Base-by-base conservation (phyloP, 768 basidiomycete genomes). In the Tricholoma sp. region DNA sequence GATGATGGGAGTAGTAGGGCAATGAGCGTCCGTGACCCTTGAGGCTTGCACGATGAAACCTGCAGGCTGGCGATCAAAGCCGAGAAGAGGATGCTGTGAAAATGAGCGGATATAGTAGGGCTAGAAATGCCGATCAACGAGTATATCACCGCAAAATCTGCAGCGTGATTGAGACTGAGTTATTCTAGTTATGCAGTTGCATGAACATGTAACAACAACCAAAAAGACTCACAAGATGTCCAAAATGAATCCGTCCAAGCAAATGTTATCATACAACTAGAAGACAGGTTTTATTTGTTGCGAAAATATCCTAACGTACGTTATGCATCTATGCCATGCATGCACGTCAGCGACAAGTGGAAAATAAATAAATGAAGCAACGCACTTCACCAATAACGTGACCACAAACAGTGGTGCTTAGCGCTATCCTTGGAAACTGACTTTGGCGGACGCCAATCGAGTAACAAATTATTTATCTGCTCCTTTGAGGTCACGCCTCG, bases 11-110 rank as follows among this genome's bases (percentile, higher is more conserved):
- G 27, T n/a, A 18, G 9, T 18, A 27, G 14, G 31, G 47, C 7
- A 50, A 50, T 29, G n/a, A 50, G 47, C 4, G n/a, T n/a, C 4
- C 6, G 29, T 50, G 27, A n/a, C 29, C 47, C 47, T 50, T 50
- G 11, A 31, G 47, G 27, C 27, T 29, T 50, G 27, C 47, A 50
- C 47, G 47, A 50, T 31, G 47, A 50, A 27, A 27, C 47, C 47
- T 50, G 47, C 47, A 50, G 47, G 47, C 47, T n/a, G 27, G n/a
- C 47, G 27, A 50, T 50, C 47, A 50, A 31, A 49, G 47, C 45
- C 19, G 45, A 46, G 22, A 27, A 46, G 47, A 24, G 11, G 29
- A 10, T 16, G 16, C 14, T 49, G 47, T 49, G 47, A 49, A 41
- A 50, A n/a, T 50, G 47, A 50, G n/a, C 24, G 24, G 24, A 27